Evolutionary conservation across 177 flowering plant species (phyloP), one percentile per base, ranked within the genome.

Genomic region (Vitis hybrid): DNA sequence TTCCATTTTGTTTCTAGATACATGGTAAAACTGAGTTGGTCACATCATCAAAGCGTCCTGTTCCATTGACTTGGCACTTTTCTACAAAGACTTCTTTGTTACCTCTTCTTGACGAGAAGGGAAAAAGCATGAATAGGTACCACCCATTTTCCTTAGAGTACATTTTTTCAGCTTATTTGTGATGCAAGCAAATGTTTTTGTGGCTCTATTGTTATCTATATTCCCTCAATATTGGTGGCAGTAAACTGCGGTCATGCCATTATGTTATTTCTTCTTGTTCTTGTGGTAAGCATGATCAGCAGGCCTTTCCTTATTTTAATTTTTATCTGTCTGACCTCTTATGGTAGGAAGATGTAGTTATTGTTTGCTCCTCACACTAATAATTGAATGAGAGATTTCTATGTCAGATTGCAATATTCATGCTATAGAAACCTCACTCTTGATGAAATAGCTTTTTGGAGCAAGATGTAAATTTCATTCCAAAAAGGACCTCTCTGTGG

Each of bases 1-100:
- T 71, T 19, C 14, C 51, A 8, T 78, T 57, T 30, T 72, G 19
- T 64, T 69, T 66, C 27, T 74, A 94, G 99, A 93, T 94, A 79
- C 99, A 94, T 82, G 97, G 97, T 68, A 85, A 82, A 78, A 93
- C 99, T 62, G 99, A 94, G 80, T 75, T 92, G 85, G 96, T 94
- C 52, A 93, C 91, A 75, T 90, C 99, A 35, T 76, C 88, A 62
- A 91, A 79, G 80, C 95, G 99, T 27, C 99, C 99, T 40, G 98
- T 94, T 79, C 98, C 99, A 6, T 76, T 94, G 86, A 88, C 85
- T 62, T 94, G 99, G 99, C 89, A 91, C 75, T 94, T 94, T 70
- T 92, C 98, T 35, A 88, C 87, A 52, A 94, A 86, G 84, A 81
- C 81, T 65, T 84, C 93, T 72, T 73, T 94, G 71, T 74, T 81